Conservation (phyloP, 176 grass and related monocot species). For the Carex littledalei region DNA sequence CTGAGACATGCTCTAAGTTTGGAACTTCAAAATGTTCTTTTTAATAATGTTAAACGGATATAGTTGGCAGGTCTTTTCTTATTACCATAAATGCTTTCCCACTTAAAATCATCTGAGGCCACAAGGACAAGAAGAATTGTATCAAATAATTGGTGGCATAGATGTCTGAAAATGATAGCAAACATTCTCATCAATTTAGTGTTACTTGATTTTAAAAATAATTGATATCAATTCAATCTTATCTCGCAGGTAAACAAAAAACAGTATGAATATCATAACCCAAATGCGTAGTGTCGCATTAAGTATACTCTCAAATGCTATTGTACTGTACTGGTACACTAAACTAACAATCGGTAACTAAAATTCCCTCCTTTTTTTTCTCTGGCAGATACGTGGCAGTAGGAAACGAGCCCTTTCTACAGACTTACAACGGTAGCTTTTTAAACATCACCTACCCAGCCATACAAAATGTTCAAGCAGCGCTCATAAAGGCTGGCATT, state of each 20-base stretch:
- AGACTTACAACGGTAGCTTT: conserved; percentile 66
- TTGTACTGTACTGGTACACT: background rate
- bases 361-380: background rate
- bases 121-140: background rate
- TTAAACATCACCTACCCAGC: conserved; percentile 71
- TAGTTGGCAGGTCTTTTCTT: background rate
- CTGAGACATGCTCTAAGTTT: too few relatives aligned
- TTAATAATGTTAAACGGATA: background rate
- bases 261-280: background rate
- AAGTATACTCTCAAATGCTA: background rate
- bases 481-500: conserved; percentile 57
- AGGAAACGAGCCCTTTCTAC: conserved; percentile 74
- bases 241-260: background rate
- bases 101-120: background rate
- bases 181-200: background rate
- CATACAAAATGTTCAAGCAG: conserved; percentile 73
- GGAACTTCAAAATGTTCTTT: background rate
- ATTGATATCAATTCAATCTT: background rate
- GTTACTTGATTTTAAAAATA: background rate
- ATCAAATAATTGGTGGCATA: background rate
- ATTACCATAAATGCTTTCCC: background rate
- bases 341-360: background rate
- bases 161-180: background rate
- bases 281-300: background rate
- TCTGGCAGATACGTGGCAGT: conserved; percentile 54